These are phyloP conservation scores for Debaryomyces sp. DNA, from an alignment of 1,139 yeast species.

Conservation along the genomic window DNA sequence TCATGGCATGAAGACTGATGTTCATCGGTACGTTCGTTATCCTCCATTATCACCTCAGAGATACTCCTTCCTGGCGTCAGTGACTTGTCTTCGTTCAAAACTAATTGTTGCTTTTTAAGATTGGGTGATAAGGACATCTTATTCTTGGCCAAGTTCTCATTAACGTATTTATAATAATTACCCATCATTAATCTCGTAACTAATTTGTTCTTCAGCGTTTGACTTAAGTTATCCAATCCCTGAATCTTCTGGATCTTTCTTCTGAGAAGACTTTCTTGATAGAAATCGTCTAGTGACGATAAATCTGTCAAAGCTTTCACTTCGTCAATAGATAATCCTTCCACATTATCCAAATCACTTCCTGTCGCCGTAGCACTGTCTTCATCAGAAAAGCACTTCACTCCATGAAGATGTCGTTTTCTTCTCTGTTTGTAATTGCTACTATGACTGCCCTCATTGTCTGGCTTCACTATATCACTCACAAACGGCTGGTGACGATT, in stretches of 20 bases:
- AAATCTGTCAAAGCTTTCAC: slow-evolving; percentile 40
- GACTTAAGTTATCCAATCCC: slow-evolving; percentile 42
- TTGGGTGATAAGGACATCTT: slow-evolving; percentile 18
- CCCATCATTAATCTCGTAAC: slow-evolving; percentile 83
- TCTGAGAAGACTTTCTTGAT: slow-evolving; percentile 56
- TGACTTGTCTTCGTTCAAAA: not conserved
- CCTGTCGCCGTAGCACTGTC: slow-evolving; percentile 27
- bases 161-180: slow-evolving; percentile 54
- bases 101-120: slow-evolving; percentile 5
- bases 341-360: slow-evolving; percentile 42
- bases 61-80: not conserved
- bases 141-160: slow-evolving; percentile 29
- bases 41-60: slow-evolving; percentile 4
- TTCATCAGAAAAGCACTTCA: slow-evolving; percentile 9
- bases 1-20: slow-evolving; percentile 6
- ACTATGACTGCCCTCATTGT: slow-evolving; percentile 10
- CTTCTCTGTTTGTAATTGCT: slow-evolving; percentile 12
- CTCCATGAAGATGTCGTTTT: slow-evolving; percentile 7
- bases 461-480: slow-evolving; percentile 52
- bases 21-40: not conserved
- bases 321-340: slow-evolving; percentile 41
- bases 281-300: slow-evolving; percentile 49
- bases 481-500: slow-evolving; percentile 51
- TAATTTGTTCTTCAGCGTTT: slow-evolving; percentile 58
- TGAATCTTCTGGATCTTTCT: slow-evolving; percentile 60